phyloP scores from a whole-genome alignment of 768 basidiomycete genomes.

The Kwoniella sp. region DNA sequence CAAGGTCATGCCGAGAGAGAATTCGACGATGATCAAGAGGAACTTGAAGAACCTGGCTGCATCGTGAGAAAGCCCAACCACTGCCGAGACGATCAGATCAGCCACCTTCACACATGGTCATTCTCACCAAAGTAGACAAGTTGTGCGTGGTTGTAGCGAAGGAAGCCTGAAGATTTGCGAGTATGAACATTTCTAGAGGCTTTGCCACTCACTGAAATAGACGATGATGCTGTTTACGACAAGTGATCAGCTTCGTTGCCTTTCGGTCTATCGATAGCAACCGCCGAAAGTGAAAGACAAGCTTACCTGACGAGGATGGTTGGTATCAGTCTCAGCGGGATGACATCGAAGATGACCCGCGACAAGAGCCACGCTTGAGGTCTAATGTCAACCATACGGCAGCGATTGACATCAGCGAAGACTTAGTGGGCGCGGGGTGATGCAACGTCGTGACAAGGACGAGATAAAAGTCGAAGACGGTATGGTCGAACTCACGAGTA shows the following conservation, averaged over 20 bases:
- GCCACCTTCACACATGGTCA: too few relatives aligned
- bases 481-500: constrained; percentile 67
- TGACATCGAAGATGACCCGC: constrained; percentile 81
- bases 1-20: constrained; percentile 80
- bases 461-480: not conserved
- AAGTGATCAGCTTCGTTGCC: not conserved
- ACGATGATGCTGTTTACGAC: constrained; percentile 61
- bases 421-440: too few relatives aligned
- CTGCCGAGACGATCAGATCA: constrained; percentile 9
- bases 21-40: constrained; percentile 82
- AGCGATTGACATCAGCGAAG: not conserved
- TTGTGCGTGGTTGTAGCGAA: too few relatives aligned
- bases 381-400: constrained; percentile 56
- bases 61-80: constrained; percentile 82
- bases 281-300: too few relatives aligned
- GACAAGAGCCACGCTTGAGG: constrained; percentile 91
- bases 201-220: constrained; percentile 48
- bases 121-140: too few relatives aligned
- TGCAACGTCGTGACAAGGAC: not conserved
- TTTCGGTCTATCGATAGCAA: not conserved
- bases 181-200: too few relatives aligned
- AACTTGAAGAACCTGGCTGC: constrained; percentile 92
- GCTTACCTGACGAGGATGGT: constrained; percentile 73
- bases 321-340: constrained; percentile 84
- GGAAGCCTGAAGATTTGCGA: too few relatives aligned